Conservation (phyloP, 192 early-diverging fungal species). For the Backusella australiensis region DNA sequence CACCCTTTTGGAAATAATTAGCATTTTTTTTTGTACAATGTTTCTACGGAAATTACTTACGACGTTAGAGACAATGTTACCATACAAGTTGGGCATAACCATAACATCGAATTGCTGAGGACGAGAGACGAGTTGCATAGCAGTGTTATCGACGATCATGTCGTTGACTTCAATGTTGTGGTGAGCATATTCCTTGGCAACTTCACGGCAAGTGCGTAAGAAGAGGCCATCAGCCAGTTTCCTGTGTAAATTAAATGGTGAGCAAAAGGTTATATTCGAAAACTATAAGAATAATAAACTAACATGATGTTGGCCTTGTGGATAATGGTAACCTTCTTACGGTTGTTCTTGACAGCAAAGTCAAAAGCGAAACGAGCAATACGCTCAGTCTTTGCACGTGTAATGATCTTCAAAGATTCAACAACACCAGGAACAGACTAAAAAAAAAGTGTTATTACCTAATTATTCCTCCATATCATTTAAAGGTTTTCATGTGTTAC, state of each 20-base stretch:
- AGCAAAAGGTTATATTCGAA: neutral
- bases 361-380: conserved; percentile 99
- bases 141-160: conserved; percentile 99
- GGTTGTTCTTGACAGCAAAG: conserved; percentile 95
- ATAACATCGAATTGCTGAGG: conserved; percentile 99
- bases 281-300: conserved; percentile 9
- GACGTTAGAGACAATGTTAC: conserved; percentile 98
- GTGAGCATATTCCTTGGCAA: conserved; percentile 89
- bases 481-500: conserved; percentile 36
- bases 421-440: conserved; percentile 96
- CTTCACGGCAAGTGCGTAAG: conserved; percentile 92
- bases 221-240: conserved; percentile 98
- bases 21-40: neutral
- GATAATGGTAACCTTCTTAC: conserved; percentile 97
- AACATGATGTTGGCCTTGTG: conserved; percentile 99
- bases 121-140: conserved; percentile 97
- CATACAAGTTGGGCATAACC: conserved; percentile 99
- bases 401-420: conserved; percentile 98
- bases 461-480: neutral
- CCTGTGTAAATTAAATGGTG: conserved; percentile 36
- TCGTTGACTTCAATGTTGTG: conserved; percentile 91
- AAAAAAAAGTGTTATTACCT: neutral
- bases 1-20: conserved; percentile 51
- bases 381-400: conserved; percentile 95
- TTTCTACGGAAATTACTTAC: conserved; percentile 21